A percentile compares a stretch with the other conserved stretches of the same genome.
Conservation (phyloP, 805 yeast species). For the Metschnikowia koreensis region DNA sequence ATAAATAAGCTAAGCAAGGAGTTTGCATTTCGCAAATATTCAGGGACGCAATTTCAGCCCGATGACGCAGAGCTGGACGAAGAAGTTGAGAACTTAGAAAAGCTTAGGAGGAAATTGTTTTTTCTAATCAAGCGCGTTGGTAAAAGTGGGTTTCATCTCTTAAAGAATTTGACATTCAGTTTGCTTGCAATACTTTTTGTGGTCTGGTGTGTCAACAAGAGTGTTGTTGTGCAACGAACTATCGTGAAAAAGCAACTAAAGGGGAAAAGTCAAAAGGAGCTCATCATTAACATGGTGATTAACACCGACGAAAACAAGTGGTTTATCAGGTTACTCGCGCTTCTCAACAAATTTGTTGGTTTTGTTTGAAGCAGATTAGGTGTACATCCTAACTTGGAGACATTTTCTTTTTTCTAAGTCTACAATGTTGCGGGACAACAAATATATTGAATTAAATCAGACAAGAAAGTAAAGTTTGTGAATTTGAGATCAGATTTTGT, state of each 20-base stretch:
- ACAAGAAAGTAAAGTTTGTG: neutral
- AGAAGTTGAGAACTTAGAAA: conserved; percentile 9
- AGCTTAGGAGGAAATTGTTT: conserved; percentile 23
- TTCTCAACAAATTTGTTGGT: conserved; percentile 42
- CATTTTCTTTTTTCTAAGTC: neutral
- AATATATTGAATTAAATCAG: neutral
- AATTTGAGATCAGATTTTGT: too few relatives aligned
- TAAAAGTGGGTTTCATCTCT: conserved; percentile 23
- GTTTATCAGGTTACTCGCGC: conserved; percentile 37
- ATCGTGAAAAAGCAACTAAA: conserved; percentile 33
- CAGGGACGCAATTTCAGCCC: neutral
- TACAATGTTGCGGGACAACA: conserved; percentile 13
- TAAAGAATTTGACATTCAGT: conserved; percentile 37
- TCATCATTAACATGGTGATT: conserved; percentile 42
- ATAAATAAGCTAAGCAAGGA: conserved; percentile 47
- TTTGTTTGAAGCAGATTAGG: conserved; percentile 25
- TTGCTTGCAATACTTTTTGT: conserved; percentile 37
- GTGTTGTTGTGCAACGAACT: conserved; percentile 38
- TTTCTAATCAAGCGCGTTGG: conserved; percentile 29
- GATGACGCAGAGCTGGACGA: conserved; percentile 9
- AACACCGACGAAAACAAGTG: conserved; percentile 44
- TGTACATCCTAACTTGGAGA: neutral
- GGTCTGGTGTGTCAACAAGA: conserved; percentile 42
- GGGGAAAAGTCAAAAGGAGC: conserved; percentile 31
- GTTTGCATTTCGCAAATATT: conserved; percentile 10